Conservation (phyloP, 2,329 filamentous ascomycete genomes). For the Paraconiothyrium brasiliense region DNA sequence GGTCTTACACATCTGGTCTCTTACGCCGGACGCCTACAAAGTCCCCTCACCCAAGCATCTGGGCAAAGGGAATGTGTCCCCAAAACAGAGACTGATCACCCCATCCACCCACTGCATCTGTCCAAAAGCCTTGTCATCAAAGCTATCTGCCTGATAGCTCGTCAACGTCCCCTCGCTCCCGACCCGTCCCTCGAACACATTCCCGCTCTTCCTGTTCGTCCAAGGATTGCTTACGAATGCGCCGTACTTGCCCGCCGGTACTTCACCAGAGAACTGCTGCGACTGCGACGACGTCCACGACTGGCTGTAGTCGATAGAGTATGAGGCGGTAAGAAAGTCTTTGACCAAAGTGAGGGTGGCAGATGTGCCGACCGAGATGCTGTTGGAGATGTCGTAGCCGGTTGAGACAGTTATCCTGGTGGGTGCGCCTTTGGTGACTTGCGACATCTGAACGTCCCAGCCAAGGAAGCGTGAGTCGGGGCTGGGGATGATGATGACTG, state of each 20-base stretch:
- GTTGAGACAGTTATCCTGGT: slow-evolving; percentile 42
- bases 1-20: neutral
- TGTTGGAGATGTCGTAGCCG: slow-evolving; percentile 49
- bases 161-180: slow-evolving; percentile 36
- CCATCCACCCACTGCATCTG: slow-evolving; percentile 54
- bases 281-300: slow-evolving; percentile 48
- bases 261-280: slow-evolving; percentile 41
- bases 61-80: slow-evolving; percentile 48
- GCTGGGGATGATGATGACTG: slow-evolving; percentile 33
- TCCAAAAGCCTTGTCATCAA: slow-evolving; percentile 42
- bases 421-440: slow-evolving; percentile 43
- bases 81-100: slow-evolving; percentile 50
- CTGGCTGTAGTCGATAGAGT: slow-evolving; percentile 37
- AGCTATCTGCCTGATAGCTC: slow-evolving; percentile 49
- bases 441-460: slow-evolving; percentile 53
- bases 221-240: slow-evolving; percentile 52
- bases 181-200: slow-evolving; percentile 47
- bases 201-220: slow-evolving; percentile 47
- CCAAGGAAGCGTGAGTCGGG: slow-evolving; percentile 44
- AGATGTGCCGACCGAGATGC: slow-evolving; percentile 34
- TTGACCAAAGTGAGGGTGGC: slow-evolving; percentile 33
- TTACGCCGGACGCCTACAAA: slow-evolving; percentile 21
- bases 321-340: slow-evolving; percentile 34
- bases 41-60: slow-evolving; percentile 51
- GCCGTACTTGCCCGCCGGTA: slow-evolving; percentile 51